phyloP scores from a whole-genome alignment of 768 basidiomycete genomes.

The Tulasnella sp. region DNA sequence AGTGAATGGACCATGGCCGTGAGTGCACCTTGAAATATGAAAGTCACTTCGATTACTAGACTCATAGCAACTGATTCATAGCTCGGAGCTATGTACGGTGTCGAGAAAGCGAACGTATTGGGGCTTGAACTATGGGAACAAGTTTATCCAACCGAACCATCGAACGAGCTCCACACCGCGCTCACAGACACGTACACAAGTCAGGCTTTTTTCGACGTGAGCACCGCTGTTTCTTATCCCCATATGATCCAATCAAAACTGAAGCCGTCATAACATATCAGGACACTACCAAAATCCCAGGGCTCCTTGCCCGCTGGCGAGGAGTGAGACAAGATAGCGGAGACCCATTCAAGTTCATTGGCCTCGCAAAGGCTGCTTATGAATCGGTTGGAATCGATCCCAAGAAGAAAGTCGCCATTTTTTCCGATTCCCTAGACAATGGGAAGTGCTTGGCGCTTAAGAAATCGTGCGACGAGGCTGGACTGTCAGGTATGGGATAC shows the following conservation, averaged over 20 bases:
- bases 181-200: constrained; percentile 95
- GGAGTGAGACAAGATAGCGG: constrained; percentile 92
- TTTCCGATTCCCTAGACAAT: constrained; percentile 69
- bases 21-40: constrained; percentile 23
- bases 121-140: constrained; percentile 84
- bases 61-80: constrained; percentile 23
- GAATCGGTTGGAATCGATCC: constrained; percentile 56
- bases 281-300: constrained; percentile 25
- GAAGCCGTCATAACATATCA: constrained; percentile 20
- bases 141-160: constrained; percentile 40
- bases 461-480: constrained; percentile 54
- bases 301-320: constrained; percentile 60
- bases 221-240: background rate
- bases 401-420: constrained; percentile 60
- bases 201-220: constrained; percentile 68
- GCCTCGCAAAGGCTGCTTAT: constrained; percentile 62
- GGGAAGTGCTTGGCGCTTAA: constrained; percentile 61
- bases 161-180: constrained; percentile 48
- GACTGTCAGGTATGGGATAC: constrained; percentile 43
- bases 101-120: constrained; percentile 57
- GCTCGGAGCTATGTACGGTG: constrained; percentile 79
- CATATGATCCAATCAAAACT: constrained; percentile 19
- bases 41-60: background rate
- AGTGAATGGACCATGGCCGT: constrained; percentile 93
- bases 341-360: constrained; percentile 73